Evolutionary conservation across 2,329 filamentous ascomycete genomes (phyloP).

Genomic region (Aspergillus sp.): DNA sequence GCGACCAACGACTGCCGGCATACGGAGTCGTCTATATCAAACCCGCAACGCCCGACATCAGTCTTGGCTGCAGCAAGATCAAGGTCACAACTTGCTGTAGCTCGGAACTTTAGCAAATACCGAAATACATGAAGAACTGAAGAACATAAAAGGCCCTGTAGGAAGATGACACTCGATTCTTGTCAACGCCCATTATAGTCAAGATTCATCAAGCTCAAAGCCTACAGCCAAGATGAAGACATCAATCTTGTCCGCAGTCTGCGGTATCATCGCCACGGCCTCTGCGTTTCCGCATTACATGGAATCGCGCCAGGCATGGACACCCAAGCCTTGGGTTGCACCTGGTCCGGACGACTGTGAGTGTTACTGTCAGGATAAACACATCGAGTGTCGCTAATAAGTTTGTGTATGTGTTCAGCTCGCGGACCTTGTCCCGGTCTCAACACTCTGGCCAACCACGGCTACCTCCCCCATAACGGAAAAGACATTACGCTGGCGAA

Average conservation of each 20-base stretch:
- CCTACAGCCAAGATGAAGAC: background rate
- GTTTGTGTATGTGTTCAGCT: background rate
- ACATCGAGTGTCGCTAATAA: background rate
- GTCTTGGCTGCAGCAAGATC: no score
- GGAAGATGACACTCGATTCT: background rate
- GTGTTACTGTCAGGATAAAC: background rate
- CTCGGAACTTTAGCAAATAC: no score
- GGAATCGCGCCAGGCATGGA: slow-evolving; percentile 4
- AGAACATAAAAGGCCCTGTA: background rate
- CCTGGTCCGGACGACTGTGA: slow-evolving; percentile 10
- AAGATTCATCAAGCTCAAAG: no score
- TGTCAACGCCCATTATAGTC: background rate
- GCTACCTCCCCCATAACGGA: slow-evolving; percentile 14
- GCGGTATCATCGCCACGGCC: background rate
- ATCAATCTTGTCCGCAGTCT: background rate
- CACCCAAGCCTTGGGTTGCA: slow-evolving; percentile 7
- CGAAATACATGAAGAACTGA: no score
- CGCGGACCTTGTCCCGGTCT: slow-evolving; percentile 14
- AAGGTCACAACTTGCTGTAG: no score
- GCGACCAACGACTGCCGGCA: background rate
- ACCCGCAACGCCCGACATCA: background rate
- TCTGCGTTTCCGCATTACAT: slow-evolving; percentile 8
- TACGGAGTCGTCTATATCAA: background rate
- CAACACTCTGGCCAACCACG: slow-evolving; percentile 14
- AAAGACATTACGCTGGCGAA: slow-evolving; percentile 4